phyloP scores from a whole-genome alignment of 176 grass and related monocot species.

The Carex pumila region DNA sequence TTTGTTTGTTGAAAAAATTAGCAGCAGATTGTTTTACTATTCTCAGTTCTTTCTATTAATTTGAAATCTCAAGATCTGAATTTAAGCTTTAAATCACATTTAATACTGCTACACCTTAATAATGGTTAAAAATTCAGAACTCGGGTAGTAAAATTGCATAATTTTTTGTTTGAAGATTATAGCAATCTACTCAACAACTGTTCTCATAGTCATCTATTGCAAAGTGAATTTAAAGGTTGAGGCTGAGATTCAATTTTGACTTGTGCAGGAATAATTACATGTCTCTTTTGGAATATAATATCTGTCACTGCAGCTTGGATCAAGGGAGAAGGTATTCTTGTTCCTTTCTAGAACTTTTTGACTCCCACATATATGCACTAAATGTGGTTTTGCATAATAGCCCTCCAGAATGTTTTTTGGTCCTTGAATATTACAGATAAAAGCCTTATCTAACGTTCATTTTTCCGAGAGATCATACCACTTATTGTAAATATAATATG shows the following conservation, averaged over 20 bases:
- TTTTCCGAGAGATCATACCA: background rate
- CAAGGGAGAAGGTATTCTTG: slow-evolving; percentile 67
- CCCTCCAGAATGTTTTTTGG: background rate
- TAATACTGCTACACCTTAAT: background rate
- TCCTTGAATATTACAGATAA: background rate
- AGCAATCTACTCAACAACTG: background rate
- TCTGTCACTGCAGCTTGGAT: slow-evolving; percentile 88
- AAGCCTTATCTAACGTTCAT: background rate
- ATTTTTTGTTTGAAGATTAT: background rate
- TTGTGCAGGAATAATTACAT: slow-evolving; percentile 58
- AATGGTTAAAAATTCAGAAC: background rate
- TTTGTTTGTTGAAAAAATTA: background rate
- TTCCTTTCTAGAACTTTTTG: background rate
- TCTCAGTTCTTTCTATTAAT: background rate
- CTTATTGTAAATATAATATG: background rate
- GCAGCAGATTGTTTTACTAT: background rate
- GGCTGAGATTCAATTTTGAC: background rate
- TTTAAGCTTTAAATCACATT: background rate
- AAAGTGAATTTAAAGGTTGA: background rate
- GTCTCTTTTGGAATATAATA: slow-evolving; percentile 87
- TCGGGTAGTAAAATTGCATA: background rate
- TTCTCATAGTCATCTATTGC: background rate
- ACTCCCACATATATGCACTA: background rate
- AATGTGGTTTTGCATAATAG: background rate
- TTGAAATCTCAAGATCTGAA: background rate